phyloP scores from a whole-genome alignment of 305 asterid genomes.

The Petunia hybrid region DNA sequence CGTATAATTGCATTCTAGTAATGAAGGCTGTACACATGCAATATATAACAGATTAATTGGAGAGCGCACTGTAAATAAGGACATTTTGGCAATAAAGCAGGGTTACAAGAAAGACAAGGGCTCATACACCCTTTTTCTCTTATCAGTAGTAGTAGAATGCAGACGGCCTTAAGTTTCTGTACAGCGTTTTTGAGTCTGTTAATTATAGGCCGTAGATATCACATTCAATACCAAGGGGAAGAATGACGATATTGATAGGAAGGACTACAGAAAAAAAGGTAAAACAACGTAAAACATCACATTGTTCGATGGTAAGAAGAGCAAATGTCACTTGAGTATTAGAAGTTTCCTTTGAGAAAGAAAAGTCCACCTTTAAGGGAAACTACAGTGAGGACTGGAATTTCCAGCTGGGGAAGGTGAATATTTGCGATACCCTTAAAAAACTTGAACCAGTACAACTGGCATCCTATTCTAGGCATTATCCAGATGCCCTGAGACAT shows the following conservation, averaged over 20 bases:
- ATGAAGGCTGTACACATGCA: background rate
- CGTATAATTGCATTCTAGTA: background rate
- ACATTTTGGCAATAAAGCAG: background rate
- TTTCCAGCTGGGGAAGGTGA: background rate
- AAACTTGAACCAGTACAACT: background rate
- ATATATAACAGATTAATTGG: background rate
- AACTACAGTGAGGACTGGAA: background rate
- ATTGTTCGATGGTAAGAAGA: background rate
- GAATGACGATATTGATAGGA: background rate
- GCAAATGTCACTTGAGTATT: background rate
- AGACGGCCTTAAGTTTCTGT: background rate
- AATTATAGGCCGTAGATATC: background rate
- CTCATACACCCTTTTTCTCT: background rate
- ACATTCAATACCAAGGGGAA: background rate
- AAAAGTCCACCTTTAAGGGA: background rate
- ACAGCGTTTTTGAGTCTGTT: background rate
- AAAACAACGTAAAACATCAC: background rate
- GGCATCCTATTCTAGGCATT: background rate
- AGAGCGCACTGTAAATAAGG: background rate
- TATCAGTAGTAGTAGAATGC: background rate
- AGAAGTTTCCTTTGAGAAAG: background rate
- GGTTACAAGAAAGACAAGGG: background rate
- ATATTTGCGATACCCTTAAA: background rate
- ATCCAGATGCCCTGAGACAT: background rate
- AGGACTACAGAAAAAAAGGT: conserved; percentile 11